phyloP scores from a whole-genome alignment of 1,139 yeast genomes.

The Yamadazyma blattariae region DNA sequence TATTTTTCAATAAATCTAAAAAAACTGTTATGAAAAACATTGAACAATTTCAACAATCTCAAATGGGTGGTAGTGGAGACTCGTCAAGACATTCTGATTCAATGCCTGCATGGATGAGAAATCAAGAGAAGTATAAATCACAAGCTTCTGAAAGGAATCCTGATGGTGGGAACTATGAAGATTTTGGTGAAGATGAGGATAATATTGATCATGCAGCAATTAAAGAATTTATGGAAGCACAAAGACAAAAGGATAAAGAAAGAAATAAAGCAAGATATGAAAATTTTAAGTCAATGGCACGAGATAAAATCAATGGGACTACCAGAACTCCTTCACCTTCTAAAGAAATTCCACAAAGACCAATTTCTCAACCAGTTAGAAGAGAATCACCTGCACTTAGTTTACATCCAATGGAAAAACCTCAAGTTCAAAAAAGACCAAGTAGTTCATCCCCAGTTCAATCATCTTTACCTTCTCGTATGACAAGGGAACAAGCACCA shows the following conservation, averaged over 20 bases:
- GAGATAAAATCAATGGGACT: conserved; percentile 10
- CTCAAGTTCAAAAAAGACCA: neutral
- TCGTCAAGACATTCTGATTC: conserved; percentile 27
- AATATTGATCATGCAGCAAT: conserved; percentile 45
- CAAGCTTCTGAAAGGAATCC: conserved; percentile 36
- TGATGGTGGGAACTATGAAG: conserved; percentile 33
- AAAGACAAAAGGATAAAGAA: conserved; percentile 38
- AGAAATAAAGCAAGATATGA: conserved; percentile 26
- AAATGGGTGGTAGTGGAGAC: neutral
- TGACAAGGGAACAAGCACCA: conserved; percentile 1
- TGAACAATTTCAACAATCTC: conserved; percentile 49
- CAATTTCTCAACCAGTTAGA: conserved; percentile 3
- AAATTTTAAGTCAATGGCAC: conserved; percentile 18
- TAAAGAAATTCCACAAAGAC: conserved; percentile 2
- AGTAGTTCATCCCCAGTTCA: neutral
- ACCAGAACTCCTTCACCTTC: neutral
- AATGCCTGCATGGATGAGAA: conserved; percentile 79
- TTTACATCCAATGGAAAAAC: neutral
- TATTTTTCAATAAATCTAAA: conserved; percentile 58
- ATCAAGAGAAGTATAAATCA: conserved; percentile 48
- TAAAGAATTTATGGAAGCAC: conserved; percentile 35
- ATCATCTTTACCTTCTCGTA: neutral
- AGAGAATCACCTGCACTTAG: neutral
- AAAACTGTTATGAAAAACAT: conserved; percentile 63
- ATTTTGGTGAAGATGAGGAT: conserved; percentile 45